phyloP scores from a whole-genome alignment of 2,329 filamentous ascomycete species.

The Elsinoe batatas region DNA sequence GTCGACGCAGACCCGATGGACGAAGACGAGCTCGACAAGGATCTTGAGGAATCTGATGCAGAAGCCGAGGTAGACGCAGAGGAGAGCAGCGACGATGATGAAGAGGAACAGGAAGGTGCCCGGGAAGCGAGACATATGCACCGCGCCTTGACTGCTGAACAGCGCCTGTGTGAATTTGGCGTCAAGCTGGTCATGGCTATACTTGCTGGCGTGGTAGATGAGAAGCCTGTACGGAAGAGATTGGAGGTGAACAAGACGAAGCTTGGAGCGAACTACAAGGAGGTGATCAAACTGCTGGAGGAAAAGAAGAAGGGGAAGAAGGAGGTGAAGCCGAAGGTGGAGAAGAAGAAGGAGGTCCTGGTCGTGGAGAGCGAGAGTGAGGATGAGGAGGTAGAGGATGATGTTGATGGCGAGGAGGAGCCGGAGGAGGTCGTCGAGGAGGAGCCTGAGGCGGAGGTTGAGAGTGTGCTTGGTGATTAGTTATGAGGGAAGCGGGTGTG shows the following conservation, averaged over 20 bases:
- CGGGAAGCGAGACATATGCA: constrained; percentile 49
- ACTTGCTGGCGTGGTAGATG: constrained; percentile 63
- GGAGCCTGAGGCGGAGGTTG: constrained; percentile 19
- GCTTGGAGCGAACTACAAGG: constrained; percentile 76
- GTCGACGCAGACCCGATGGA: constrained; percentile 66
- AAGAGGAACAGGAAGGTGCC: constrained; percentile 27
- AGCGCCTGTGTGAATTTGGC: constrained; percentile 74
- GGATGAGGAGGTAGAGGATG: constrained; percentile 15
- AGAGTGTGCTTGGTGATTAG: constrained; percentile 16
- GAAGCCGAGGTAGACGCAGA: constrained; percentile 46
- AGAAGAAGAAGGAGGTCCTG: constrained; percentile 23
- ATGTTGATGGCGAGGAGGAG: constrained; percentile 7
- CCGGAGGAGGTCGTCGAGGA: constrained; percentile 21
- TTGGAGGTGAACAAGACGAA: constrained; percentile 69
- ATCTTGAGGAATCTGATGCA: constrained; percentile 51
- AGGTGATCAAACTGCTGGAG: constrained; percentile 72
- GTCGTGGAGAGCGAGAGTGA: constrained; percentile 16
- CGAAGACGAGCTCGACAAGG: constrained; percentile 36
- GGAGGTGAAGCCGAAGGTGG: constrained; percentile 25
- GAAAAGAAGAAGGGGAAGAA: constrained; percentile 43
- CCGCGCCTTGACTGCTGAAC: constrained; percentile 68
- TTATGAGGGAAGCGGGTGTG: neutral
- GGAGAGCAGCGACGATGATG: constrained; percentile 20
- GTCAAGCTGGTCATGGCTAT: constrained; percentile 77
- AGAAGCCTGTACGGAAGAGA: constrained; percentile 54